phyloP scores from a whole-genome alignment of 1,139 yeast species.

The Suhomyces chickasaworum region DNA sequence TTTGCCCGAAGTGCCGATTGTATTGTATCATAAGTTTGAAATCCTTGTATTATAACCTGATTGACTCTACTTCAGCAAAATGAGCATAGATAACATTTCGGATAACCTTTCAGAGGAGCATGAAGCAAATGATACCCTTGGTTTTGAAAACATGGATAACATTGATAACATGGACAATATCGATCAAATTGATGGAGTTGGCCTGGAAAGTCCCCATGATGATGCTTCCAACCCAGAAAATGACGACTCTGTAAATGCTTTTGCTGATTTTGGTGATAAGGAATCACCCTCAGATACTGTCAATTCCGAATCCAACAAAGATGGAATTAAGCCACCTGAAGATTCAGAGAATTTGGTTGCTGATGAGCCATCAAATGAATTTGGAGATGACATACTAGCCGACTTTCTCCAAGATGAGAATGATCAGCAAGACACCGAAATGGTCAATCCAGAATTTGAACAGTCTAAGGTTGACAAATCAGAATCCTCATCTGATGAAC shows the following conservation, averaged over 20 bases:
- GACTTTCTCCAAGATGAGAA: constrained; percentile 8
- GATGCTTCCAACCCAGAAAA: constrained; percentile 2
- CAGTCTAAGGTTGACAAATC: neutral
- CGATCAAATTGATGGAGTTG: constrained; percentile 2
- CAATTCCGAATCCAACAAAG: neutral
- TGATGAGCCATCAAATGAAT: neutral
- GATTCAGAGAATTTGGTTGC: neutral
- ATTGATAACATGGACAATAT: constrained; percentile 5
- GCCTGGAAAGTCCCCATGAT: neutral
- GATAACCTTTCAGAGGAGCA: constrained; percentile 8
- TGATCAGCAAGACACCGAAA: constrained; percentile 2
- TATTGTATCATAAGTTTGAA: constrained; percentile 8
- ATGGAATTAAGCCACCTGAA: neutral
- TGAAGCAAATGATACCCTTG: constrained; percentile 6
- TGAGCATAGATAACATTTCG: constrained; percentile 7
- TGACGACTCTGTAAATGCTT: constrained; percentile 1
- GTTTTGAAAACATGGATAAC: constrained; percentile 7
- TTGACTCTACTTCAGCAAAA: constrained; percentile 3
- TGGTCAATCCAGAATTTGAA: constrained; percentile 4
- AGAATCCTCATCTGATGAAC: neutral
- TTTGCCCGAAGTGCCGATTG: constrained; percentile 6
- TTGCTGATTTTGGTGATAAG: constrained; percentile 7
- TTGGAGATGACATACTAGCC: constrained; percentile 9
- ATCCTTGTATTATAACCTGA: constrained; percentile 10
- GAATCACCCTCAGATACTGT: neutral